Conservation (phyloP, 306 rosid species). For the Inga laurina region DNA sequence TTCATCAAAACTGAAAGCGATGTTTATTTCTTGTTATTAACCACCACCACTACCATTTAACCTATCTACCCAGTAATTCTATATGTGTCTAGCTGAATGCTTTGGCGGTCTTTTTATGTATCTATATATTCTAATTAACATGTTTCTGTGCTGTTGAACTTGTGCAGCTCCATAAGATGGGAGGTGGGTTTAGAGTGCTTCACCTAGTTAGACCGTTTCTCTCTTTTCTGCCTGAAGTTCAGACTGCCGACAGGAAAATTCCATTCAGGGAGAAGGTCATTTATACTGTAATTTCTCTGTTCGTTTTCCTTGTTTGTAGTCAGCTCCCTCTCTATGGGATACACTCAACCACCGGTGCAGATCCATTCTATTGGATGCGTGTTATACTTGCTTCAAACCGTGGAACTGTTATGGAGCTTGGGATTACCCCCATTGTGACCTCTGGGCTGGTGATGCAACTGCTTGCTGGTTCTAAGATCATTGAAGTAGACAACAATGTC, state of each 20-base stretch:
- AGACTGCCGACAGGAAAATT: conserved; percentile 84
- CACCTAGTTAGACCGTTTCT: conserved; percentile 94
- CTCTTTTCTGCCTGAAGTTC: conserved; percentile 88
- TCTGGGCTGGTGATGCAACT: conserved; percentile 95
- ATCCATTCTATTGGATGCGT: conserved; percentile 98
- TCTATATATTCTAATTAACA: neutral
- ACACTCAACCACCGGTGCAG: conserved; percentile 93
- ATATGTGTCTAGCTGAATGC: neutral
- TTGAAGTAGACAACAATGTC: conserved; percentile 91
- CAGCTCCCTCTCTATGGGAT: conserved; percentile 96
- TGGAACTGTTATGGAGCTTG: conserved; percentile 98
- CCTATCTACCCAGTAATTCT: neutral
- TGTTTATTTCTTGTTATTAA: neutral
- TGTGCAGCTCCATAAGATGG: conserved; percentile 59
- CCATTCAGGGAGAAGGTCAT: conserved; percentile 96
- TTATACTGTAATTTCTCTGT: conserved; percentile 84
- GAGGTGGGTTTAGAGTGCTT: conserved; percentile 95
- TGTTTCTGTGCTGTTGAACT: conserved; percentile 45
- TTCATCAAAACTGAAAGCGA: neutral
- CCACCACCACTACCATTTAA: neutral
- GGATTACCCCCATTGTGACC: conserved; percentile 92
- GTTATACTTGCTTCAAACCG: conserved; percentile 91
- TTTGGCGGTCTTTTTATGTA: neutral
- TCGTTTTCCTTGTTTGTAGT: conserved; percentile 89
- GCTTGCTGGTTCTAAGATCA: conserved; percentile 84